These are phyloP conservation scores for Aureobasidium sp. DNA, from an alignment of 2,329 filamentous ascomycete genomes.

Conservation along the genomic window DNA sequence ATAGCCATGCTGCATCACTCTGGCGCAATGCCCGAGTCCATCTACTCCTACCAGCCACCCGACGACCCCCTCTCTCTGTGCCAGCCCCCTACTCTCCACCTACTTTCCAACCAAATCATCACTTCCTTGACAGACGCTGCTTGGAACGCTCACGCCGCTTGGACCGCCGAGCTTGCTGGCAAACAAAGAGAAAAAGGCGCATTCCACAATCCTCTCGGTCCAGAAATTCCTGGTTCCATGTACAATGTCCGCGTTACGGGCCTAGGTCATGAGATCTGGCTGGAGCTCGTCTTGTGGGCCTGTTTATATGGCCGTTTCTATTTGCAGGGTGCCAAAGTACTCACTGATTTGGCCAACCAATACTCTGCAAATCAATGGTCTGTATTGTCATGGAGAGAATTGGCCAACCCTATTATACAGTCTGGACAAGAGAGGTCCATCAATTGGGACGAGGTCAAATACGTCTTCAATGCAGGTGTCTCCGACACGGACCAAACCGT, in stretches of 20 bases:
- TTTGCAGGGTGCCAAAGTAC: slow-evolving; percentile 35
- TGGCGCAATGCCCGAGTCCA: slow-evolving; percentile 40
- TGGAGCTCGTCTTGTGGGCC: slow-evolving; percentile 47
- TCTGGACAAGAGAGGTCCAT: slow-evolving; percentile 22
- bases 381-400: slow-evolving; percentile 37
- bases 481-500: background rate
- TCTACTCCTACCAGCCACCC: slow-evolving; percentile 35
- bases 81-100: slow-evolving; percentile 42
- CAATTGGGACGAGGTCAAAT: slow-evolving; percentile 27
- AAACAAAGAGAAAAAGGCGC: slow-evolving; percentile 29
- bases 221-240: slow-evolving; percentile 38
- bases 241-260: slow-evolving; percentile 36
- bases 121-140: slow-evolving; percentile 45
- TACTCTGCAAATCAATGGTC: slow-evolving; percentile 24
- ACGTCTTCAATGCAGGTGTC: slow-evolving; percentile 24
- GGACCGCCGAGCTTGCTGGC: slow-evolving; percentile 28
- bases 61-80: slow-evolving; percentile 33
- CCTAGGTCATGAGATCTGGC: slow-evolving; percentile 42
- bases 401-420: slow-evolving; percentile 28
- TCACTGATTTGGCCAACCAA: slow-evolving; percentile 26
- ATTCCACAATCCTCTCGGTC: slow-evolving; percentile 33
- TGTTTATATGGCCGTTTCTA: slow-evolving; percentile 44
- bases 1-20: slow-evolving; percentile 43
- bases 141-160: slow-evolving; percentile 44
- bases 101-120: slow-evolving; percentile 43